A percentile compares a stretch with the other conserved stretches of the same genome.
These are phyloP conservation scores for Mollisiaceae sp. DNA, from an alignment of 2,329 filamentous ascomycete species.

Conservation along the genomic window DNA sequence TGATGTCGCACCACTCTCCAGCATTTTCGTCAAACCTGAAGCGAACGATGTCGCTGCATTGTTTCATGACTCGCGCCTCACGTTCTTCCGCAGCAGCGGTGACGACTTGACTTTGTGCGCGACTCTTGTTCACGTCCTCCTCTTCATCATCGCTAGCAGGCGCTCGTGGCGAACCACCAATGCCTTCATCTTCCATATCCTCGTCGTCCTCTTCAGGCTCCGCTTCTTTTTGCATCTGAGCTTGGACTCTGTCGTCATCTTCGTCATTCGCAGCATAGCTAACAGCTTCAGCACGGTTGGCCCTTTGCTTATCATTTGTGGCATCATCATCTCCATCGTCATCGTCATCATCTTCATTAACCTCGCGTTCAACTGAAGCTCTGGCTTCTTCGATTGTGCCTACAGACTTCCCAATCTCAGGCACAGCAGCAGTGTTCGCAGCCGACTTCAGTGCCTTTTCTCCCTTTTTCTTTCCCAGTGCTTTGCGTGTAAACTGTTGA, in stretches of 20 bases:
- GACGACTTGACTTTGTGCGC: slow-evolving; percentile 32
- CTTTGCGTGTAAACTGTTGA: slow-evolving; percentile 71
- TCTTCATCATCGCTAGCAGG: slow-evolving; percentile 43
- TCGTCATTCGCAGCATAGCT: slow-evolving; percentile 94
- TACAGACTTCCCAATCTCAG: slow-evolving; percentile 72
- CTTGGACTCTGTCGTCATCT: slow-evolving; percentile 79
- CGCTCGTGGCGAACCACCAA: slow-evolving; percentile 55
- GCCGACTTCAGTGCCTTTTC: slow-evolving; percentile 58
- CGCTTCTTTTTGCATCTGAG: slow-evolving; percentile 63
- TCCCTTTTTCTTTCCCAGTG: slow-evolving; percentile 82
- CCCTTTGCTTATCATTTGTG: slow-evolving; percentile 73
- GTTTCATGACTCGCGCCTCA: slow-evolving; percentile 67
- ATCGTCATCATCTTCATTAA: slow-evolving; percentile 58
- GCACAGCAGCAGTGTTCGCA: slow-evolving; percentile 71
- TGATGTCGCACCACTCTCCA: slow-evolving; percentile 79
- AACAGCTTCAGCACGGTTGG: slow-evolving; percentile 79
- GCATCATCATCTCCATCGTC: slow-evolving; percentile 73
- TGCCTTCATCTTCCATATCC: slow-evolving; percentile 57
- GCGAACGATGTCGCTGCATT: slow-evolving; percentile 68
- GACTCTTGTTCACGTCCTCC: slow-evolving; percentile 37
- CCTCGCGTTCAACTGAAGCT: slow-evolving; percentile 46
- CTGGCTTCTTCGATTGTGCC: slow-evolving; percentile 59
- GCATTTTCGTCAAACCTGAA: slow-evolving; percentile 80
- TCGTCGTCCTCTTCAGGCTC: slow-evolving; percentile 61
- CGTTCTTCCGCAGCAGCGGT: slow-evolving; percentile 46